Conservation (phyloP, 495 filamentous ascomycete species). For the Aspergillus indologenus region DNA sequence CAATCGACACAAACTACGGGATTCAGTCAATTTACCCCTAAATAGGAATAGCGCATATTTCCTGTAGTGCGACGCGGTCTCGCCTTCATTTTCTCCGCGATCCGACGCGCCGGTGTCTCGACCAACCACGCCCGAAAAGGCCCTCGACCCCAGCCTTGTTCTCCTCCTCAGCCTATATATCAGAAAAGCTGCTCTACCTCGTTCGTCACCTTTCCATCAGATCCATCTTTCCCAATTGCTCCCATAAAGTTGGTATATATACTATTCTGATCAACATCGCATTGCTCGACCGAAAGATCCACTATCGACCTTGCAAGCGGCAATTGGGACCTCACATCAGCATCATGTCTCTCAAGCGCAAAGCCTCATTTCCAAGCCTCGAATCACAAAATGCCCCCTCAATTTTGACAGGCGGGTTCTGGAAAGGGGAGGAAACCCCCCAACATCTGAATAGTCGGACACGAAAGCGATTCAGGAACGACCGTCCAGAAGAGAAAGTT, state of each 20-base stretch:
- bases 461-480: constrained; percentile 50
- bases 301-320: neutral
- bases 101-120: neutral
- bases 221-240: neutral
- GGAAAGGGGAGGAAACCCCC: constrained; percentile 29
- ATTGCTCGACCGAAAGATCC: neutral
- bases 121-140: constrained; percentile 14
- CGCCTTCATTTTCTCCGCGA: constrained; percentile 5
- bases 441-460: constrained; percentile 50
- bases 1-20: neutral
- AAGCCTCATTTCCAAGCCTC: constrained; percentile 41
- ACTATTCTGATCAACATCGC: neutral
- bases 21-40: constrained; percentile 20
- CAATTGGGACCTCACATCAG: neutral
- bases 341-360: constrained; percentile 51
- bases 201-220: neutral
- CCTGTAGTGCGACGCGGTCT: constrained; percentile 13
- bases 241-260: neutral
- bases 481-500: constrained; percentile 44
- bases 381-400: constrained; percentile 32
- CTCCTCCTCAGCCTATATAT: neutral
- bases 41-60: constrained; percentile 22
- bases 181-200: neutral
- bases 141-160: constrained; percentile 4
- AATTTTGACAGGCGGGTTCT: constrained; percentile 21